These are phyloP conservation scores for Cydonia oblonga DNA, from an alignment of 331 rosid genomes.

Conservation along the genomic window DNA sequence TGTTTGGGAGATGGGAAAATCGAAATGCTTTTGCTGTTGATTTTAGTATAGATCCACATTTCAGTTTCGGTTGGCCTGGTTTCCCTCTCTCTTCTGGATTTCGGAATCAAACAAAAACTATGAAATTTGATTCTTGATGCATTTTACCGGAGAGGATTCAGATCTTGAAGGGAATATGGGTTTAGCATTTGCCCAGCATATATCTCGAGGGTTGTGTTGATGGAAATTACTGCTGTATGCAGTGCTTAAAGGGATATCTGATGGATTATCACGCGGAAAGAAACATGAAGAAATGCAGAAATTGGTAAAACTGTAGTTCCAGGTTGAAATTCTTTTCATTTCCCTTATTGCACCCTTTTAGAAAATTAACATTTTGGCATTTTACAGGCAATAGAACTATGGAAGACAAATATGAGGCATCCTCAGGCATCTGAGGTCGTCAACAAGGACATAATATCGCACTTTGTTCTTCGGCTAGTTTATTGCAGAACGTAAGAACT, in stretches of 20 bases:
- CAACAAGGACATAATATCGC: slow-evolving; percentile 88
- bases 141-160: neutral
- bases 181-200: neutral
- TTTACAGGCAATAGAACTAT: slow-evolving; percentile 41
- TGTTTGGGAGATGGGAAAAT: neutral
- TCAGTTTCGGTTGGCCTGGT: neutral
- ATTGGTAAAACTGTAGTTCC: slow-evolving; percentile 30
- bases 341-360: neutral
- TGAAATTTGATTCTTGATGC: neutral
- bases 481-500: slow-evolving; percentile 74
- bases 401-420: slow-evolving; percentile 62
- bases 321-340: neutral
- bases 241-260: slow-evolving; percentile 90
- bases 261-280: slow-evolving; percentile 83
- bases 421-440: slow-evolving; percentile 46
- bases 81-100: neutral
- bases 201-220: neutral
- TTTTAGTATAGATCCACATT: neutral
- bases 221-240: slow-evolving; percentile 19
- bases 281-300: slow-evolving; percentile 68
- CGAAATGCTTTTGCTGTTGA: neutral
- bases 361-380: neutral
- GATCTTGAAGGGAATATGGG: neutral
- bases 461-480: slow-evolving; percentile 85
- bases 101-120: neutral